phyloP scores from a whole-genome alignment of 2,329 filamentous ascomycete species.

The Talaromyces sp. region DNA sequence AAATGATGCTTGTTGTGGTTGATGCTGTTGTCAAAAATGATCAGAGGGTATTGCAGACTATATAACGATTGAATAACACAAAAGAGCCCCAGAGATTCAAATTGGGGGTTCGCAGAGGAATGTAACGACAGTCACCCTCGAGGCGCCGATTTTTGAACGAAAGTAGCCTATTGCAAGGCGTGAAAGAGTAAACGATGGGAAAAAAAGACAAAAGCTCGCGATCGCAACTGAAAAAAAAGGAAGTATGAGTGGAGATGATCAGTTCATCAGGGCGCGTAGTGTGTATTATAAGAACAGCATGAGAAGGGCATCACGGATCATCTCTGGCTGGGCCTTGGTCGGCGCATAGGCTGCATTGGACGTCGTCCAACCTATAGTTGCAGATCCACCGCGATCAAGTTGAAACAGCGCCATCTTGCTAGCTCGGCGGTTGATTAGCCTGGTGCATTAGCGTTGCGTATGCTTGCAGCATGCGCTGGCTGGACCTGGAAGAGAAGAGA shows the following conservation, averaged over 20 bases:
- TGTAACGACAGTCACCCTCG: conserved; percentile 10
- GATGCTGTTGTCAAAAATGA: neutral
- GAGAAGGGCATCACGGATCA: neutral
- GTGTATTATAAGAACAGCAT: neutral
- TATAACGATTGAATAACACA: conserved; percentile 10
- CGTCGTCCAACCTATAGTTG: neutral
- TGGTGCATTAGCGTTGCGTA: neutral
- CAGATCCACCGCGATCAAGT: neutral
- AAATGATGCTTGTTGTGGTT: neutral
- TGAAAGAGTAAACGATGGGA: neutral
- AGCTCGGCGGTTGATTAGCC: neutral
- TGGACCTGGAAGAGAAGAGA: neutral
- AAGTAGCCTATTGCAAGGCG: neutral
- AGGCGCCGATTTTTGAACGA: conserved; percentile 5
- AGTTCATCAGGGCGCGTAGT: neutral
- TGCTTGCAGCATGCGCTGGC: neutral
- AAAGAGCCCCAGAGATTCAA: conserved; percentile 1
- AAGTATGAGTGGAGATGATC: neutral
- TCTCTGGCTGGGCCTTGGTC: neutral
- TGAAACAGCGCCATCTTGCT: neutral
- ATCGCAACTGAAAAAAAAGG: neutral
- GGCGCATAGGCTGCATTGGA: neutral
- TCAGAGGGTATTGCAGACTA: neutral
- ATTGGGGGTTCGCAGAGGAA: conserved; percentile 6
- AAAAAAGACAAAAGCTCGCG: neutral